Percentiles rank a stretch among this genome's conserved stretches.
Evolutionary conservation across 176 grass and related monocot genomes (phyloP).

Genomic region (Alopecurus myosuroides): DNA sequence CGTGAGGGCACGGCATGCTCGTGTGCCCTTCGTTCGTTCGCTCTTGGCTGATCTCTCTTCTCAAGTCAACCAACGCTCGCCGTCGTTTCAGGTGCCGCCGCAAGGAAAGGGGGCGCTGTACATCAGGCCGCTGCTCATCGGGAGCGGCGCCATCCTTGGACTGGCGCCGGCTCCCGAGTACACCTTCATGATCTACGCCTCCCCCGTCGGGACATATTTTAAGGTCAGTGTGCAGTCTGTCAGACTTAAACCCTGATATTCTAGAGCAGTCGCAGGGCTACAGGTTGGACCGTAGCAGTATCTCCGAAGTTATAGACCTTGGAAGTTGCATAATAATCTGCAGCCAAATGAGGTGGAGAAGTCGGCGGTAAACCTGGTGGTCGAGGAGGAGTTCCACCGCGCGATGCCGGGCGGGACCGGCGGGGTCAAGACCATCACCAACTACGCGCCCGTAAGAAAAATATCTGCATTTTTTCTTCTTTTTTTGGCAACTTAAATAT

Average conservation of each 20-base stretch:
- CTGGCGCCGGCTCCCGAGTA: slow-evolving; percentile 88
- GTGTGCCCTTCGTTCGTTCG: background rate
- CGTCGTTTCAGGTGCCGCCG: slow-evolving; percentile 72
- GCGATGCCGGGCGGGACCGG: slow-evolving; percentile 81
- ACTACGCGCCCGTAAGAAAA: slow-evolving; percentile 91
- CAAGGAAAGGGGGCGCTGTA: slow-evolving; percentile 83
- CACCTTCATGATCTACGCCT: slow-evolving; percentile 72
- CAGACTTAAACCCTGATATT: no score
- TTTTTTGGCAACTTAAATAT: no score
- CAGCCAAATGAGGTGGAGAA: slow-evolving; percentile 44
- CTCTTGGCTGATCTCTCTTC: background rate
- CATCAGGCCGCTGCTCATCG: slow-evolving; percentile 81
- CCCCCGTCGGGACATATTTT: slow-evolving; percentile 86
- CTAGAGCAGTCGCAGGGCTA: no score
- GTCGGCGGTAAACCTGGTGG: slow-evolving; percentile 60
- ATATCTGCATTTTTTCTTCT: no score
- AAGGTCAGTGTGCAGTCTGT: no score
- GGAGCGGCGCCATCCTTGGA: slow-evolving; percentile 67
- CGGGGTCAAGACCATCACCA: slow-evolving; percentile 80
- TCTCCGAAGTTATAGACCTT: background rate
- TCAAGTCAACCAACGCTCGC: background rate
- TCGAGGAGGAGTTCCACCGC: slow-evolving; percentile 63
- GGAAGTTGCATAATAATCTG: background rate
- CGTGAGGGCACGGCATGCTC: background rate
- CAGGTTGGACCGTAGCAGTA: no score